Percentiles rank a stretch among this genome's conserved stretches.
These are phyloP conservation scores for Podila verticillata DNA, from an alignment of 192 early-diverging fungal species.

Conservation along the genomic window DNA sequence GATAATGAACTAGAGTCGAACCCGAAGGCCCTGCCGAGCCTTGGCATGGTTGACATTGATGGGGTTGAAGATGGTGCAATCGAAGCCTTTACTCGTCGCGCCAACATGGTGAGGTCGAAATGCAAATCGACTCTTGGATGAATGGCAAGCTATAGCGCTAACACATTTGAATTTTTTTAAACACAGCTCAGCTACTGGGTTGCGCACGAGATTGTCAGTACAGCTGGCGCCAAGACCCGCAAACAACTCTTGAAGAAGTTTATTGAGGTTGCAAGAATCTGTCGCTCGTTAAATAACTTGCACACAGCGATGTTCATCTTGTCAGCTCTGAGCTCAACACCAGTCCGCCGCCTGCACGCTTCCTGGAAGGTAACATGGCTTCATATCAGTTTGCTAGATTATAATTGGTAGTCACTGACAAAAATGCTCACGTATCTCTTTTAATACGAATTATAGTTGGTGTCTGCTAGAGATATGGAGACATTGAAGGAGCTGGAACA, in stretches of 20 bases:
- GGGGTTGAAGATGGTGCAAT: conserved; percentile 48
- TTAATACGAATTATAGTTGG: conserved; percentile 4
- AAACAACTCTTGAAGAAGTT: conserved; percentile 65
- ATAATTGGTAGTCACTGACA: too few species aligned
- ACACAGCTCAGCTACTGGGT: conserved; percentile 67
- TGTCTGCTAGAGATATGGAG: conserved; percentile 57
- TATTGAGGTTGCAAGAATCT: conserved; percentile 64
- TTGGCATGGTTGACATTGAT: conserved; percentile 3
- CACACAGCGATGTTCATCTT: conserved; percentile 74
- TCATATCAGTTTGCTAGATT: neutral
- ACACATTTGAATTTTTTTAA: neutral
- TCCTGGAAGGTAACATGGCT: conserved; percentile 60
- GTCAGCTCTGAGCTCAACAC: conserved; percentile 62
- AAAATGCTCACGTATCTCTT: neutral
- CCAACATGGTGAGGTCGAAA: conserved; percentile 57
- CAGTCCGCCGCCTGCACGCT: conserved; percentile 64
- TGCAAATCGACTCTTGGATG: neutral
- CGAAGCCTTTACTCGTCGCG: conserved; percentile 63
- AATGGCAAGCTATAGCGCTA: neutral
- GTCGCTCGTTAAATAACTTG: conserved; percentile 68
- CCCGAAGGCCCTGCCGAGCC: neutral
- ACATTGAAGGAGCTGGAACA: conserved; percentile 62
- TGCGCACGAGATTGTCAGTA: conserved; percentile 62
- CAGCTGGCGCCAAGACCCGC: conserved; percentile 51
- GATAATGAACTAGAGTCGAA: neutral